These are phyloP conservation scores for Emydomyces testavorans DNA, from an alignment of 2,329 filamentous ascomycete genomes.

Conservation along the genomic window DNA sequence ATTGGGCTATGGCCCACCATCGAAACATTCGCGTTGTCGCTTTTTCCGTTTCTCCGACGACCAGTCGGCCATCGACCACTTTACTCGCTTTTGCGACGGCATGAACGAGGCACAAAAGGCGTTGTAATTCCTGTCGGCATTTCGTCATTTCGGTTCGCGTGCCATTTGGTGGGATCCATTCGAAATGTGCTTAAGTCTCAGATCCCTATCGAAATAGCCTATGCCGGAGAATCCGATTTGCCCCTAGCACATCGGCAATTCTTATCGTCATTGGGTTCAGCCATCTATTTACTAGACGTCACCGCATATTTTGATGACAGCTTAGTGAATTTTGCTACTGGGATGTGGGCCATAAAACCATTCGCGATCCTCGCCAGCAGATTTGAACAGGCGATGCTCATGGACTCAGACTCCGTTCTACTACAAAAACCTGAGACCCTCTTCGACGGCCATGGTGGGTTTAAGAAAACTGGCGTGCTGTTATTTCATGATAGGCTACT, in stretches of 20 bases:
- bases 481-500: conserved; percentile 18
- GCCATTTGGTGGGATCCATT: conserved; percentile 16
- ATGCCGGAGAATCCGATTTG: conserved; percentile 17
- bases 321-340: conserved; percentile 8
- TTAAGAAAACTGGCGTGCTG: conserved; percentile 14
- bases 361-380: conserved; percentile 17
- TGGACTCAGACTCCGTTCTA: conserved; percentile 19
- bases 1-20: background rate
- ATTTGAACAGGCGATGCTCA: conserved; percentile 14
- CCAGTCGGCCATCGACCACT: background rate
- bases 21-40: background rate
- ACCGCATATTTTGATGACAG: conserved; percentile 14
- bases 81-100: background rate
- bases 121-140: conserved; percentile 15
- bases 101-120: conserved; percentile 4
- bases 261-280: conserved; percentile 5
- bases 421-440: conserved; percentile 15
- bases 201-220: conserved; percentile 19
- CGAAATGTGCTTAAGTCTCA: conserved; percentile 15
- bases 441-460: conserved; percentile 11
- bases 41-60: conserved; percentile 1
- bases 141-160: conserved; percentile 13
- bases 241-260: conserved; percentile 7
- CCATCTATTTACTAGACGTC: conserved; percentile 13
- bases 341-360: conserved; percentile 18